Percentiles rank a stretch among this genome's conserved stretches.
Evolutionary conservation across 2,329 filamentous ascomycete genomes (phyloP).

Genomic region (Penicillium sp.): DNA sequence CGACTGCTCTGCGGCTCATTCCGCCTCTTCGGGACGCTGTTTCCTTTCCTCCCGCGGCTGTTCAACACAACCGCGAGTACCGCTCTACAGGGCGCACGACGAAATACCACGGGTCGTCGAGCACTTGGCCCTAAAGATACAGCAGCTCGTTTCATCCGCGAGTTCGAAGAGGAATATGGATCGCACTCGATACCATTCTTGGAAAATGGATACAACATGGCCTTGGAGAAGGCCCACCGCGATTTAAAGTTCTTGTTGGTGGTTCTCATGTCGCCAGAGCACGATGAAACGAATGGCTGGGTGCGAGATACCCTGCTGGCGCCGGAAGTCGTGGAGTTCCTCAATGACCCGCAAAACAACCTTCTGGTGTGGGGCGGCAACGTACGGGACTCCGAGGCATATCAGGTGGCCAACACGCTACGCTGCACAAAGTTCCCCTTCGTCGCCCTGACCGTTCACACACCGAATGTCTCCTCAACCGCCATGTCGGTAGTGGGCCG

Average conservation of each 20-base stretch:
- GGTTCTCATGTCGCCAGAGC: conserved; percentile 81
- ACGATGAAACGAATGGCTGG: conserved; percentile 84
- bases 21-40: conserved; percentile 68
- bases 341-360: conserved; percentile 71
- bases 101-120: conserved; percentile 64
- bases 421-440: conserved; percentile 92
- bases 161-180: conserved; percentile 93
- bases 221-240: conserved; percentile 81
- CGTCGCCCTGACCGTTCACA: conserved; percentile 78
- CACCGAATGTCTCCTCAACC: conserved; percentile 74
- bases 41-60: conserved; percentile 71
- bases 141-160: conserved; percentile 79
- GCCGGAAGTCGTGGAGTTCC: conserved; percentile 66
- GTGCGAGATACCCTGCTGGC: conserved; percentile 75
- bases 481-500: conserved; percentile 87
- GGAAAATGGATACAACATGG: conserved; percentile 87
- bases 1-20: conserved; percentile 63
- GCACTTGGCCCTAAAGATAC: conserved; percentile 81
- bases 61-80: conserved; percentile 48
- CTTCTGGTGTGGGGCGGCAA: conserved; percentile 90
- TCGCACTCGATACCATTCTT: conserved; percentile 64
- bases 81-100: conserved; percentile 43
- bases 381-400: conserved; percentile 87
- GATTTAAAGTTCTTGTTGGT: conserved; percentile 91
- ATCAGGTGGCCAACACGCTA: conserved; percentile 83